A percentile compares a stretch with the other conserved stretches of the same genome.
phyloP scores from a whole-genome alignment of 306 rosid species.

The Rubus parviflorus region DNA sequence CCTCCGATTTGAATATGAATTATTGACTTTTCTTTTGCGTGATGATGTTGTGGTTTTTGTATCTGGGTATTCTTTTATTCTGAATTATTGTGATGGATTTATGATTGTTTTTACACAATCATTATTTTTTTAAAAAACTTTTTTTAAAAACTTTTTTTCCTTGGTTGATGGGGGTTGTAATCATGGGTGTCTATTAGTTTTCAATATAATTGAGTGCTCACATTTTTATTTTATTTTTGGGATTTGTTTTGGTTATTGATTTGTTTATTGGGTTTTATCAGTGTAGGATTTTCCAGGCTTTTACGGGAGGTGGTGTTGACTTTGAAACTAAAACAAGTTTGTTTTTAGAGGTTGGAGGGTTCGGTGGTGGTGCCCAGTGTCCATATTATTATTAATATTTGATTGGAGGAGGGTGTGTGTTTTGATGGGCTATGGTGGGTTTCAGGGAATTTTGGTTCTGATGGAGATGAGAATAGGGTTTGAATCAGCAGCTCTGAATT shows the following conservation, averaged over 20 bases:
- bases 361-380: constrained; percentile 36
- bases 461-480: constrained; percentile 47
- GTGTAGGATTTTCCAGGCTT: constrained; percentile 62
- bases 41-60: constrained; percentile 4
- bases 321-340: constrained; percentile 42
- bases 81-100: constrained; percentile 22
- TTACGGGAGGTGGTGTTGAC: constrained; percentile 70
- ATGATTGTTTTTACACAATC: constrained; percentile 31
- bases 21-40: constrained; percentile 5
- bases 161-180: constrained; percentile 31
- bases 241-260: constrained; percentile 16
- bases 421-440: constrained; percentile 42
- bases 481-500: constrained; percentile 31
- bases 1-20: background rate
- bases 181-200: constrained; percentile 32
- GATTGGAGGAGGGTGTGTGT: constrained; percentile 14
- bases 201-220: constrained; percentile 16
- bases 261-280: constrained; percentile 31
- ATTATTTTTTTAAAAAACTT: background rate
- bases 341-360: constrained; percentile 28
- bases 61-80: constrained; percentile 29
- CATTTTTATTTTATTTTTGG: background rate
- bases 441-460: constrained; percentile 32
- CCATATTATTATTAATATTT: constrained; percentile 12
- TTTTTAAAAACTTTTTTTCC: background rate